phyloP scores from a whole-genome alignment of 2,329 filamentous ascomycete genomes.

The Fragosphaeria purpurea region DNA sequence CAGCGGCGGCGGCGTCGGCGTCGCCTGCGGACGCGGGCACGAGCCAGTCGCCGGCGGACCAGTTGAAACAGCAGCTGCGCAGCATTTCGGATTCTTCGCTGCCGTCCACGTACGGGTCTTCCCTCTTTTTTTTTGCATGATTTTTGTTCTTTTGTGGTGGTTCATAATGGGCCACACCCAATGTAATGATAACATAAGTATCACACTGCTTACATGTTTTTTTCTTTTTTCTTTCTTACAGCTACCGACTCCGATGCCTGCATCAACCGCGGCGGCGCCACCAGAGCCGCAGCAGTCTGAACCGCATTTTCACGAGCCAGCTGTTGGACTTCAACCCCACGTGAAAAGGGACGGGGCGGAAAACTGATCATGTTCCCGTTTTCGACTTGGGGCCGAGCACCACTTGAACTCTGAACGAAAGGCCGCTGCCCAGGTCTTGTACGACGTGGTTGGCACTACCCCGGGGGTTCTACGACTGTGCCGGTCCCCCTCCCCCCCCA shows the following conservation, averaged over 20 bases:
- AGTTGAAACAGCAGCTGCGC: conserved; percentile 18
- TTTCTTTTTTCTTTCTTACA: background rate
- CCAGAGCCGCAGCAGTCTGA: conserved; percentile 18
- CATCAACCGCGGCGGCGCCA: conserved; percentile 17
- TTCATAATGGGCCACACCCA: too few relatives aligned
- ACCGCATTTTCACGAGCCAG: conserved; percentile 17
- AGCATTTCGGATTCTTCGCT: conserved; percentile 18
- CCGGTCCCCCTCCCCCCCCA: too few relatives aligned
- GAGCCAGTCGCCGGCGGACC: conserved; percentile 15
- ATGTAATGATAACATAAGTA: too few relatives aligned
- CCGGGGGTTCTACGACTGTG: too few relatives aligned
- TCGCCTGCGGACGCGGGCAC: conserved; percentile 8
- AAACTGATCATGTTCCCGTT: too few relatives aligned
- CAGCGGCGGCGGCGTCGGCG: background rate
- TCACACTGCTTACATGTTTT: background rate
- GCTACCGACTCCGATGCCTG: conserved; percentile 16
- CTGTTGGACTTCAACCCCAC: conserved; percentile 16
- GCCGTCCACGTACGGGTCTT: conserved; percentile 12
- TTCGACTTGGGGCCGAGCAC: too few relatives aligned
- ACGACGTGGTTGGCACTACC: too few relatives aligned
- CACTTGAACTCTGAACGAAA: too few relatives aligned
- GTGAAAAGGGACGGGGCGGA: too few relatives aligned
- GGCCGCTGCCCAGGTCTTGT: too few relatives aligned
- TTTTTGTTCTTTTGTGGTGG: too few relatives aligned
- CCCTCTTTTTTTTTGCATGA: too few relatives aligned